These are phyloP conservation scores for Rhododendron mucronatum DNA, from an alignment of 148 eudicot species.

Conservation along the genomic window DNA sequence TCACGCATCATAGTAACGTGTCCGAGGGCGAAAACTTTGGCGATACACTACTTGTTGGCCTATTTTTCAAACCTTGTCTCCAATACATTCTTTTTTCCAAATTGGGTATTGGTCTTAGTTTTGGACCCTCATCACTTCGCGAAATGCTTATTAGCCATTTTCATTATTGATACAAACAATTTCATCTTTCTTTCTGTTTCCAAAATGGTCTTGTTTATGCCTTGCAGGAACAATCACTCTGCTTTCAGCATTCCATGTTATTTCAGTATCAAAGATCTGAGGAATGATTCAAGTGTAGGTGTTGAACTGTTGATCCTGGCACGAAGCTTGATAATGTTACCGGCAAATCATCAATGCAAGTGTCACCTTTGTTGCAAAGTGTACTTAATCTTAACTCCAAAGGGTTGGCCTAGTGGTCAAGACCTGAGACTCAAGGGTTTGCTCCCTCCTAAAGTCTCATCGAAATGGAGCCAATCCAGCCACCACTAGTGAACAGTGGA, in stretches of 20 bases:
- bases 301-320: not conserved
- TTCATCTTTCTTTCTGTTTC: not conserved
- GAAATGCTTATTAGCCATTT: no score
- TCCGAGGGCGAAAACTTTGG: not conserved
- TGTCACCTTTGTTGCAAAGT: not conserved
- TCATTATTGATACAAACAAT: not conserved
- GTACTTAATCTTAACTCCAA: not conserved
- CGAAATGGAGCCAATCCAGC: no score
- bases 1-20: no score
- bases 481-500: no score
- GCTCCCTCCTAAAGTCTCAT: no score
- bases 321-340: not conserved
- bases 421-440: no score
- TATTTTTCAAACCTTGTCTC: not conserved
- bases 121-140: not conserved
- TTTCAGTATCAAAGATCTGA: not conserved
- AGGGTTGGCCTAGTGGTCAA: no score
- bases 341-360: not conserved
- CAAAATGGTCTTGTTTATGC: not conserved
- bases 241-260: not conserved
- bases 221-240: not conserved
- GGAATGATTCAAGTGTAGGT: not conserved
- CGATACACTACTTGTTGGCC: not conserved
- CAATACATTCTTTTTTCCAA: no score
- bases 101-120: no score